A percentile compares a stretch with the other conserved stretches of the same genome.
Conservation (phyloP, 1,139 yeast species). For the Nakaseomyces bracarensis region DNA sequence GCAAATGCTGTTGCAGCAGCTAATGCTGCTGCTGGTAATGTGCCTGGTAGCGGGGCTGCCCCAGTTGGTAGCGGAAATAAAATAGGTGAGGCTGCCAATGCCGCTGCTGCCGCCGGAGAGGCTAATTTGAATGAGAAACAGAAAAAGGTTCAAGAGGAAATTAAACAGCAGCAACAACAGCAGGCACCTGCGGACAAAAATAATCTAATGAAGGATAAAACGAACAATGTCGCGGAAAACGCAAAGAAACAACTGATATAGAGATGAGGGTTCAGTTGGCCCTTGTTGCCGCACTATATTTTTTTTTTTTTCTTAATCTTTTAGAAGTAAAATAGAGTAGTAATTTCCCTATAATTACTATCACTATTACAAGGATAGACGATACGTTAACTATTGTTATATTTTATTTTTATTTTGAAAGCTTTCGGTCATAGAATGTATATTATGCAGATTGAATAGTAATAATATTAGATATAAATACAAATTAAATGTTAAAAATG, state of each 20-base stretch:
- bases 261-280: background rate
- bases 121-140: constrained; percentile 5
- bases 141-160: constrained; percentile 6
- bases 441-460: background rate
- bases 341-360: too few relatives aligned
- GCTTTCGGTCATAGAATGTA: constrained; percentile 1
- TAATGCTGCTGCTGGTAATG: constrained; percentile 7
- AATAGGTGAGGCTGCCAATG: background rate
- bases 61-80: background rate
- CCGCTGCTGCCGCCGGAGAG: constrained; percentile 4
- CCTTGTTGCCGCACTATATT: background rate
- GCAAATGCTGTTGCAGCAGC: constrained; percentile 1
- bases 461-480: background rate
- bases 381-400: too few relatives aligned
- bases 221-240: constrained; percentile 1
- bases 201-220: constrained; percentile 25
- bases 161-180: constrained; percentile 9
- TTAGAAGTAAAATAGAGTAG: too few relatives aligned
- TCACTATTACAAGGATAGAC: too few relatives aligned
- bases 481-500: background rate
- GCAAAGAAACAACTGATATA: constrained; percentile 16
- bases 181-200: constrained; percentile 17
- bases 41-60: constrained; percentile 8
- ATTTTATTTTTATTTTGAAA: too few relatives aligned
- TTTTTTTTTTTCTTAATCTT: too few relatives aligned